These are phyloP conservation scores for Chrysanthemum lavandulifolium DNA, from an alignment of 129 eudicot species.

Conservation along the genomic window DNA sequence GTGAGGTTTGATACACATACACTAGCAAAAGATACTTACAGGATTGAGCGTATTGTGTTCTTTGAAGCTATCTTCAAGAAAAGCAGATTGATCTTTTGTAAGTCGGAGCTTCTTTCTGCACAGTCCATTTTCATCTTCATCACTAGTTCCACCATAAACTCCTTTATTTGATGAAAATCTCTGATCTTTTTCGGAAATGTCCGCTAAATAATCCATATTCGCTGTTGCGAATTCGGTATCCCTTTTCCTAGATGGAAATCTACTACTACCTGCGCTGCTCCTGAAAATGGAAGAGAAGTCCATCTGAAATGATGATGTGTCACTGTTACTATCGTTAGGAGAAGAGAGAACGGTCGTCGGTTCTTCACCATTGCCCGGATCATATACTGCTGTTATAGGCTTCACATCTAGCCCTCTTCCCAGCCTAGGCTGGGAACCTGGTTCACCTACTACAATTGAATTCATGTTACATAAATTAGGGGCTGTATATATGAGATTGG, in stretches of 20 bases:
- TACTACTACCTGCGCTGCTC: constrained; percentile 29
- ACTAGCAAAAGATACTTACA: constrained; percentile 34
- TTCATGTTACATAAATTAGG: background rate
- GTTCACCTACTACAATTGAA: constrained; percentile 46
- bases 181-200: constrained; percentile 37
- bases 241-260: constrained; percentile 6
- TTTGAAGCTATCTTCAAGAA: constrained; percentile 86
- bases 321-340: constrained; percentile 63
- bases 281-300: constrained; percentile 55
- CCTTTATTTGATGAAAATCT: constrained; percentile 35
- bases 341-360: constrained; percentile 50
- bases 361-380: constrained; percentile 48
- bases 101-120: constrained; percentile 64
- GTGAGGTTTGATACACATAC: constrained; percentile 2
- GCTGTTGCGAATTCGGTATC: constrained; percentile 5
- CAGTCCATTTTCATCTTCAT: constrained; percentile 48
- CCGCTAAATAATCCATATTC: constrained; percentile 23
- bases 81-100: constrained; percentile 76
- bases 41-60: constrained; percentile 87
- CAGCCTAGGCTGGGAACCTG: constrained; percentile 38
- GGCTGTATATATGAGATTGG: too few relatives aligned
- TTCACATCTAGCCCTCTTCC: constrained; percentile 40
- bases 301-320: constrained; percentile 62
- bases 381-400: constrained; percentile 28
- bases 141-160: constrained; percentile 47